A percentile compares a stretch with the other conserved stretches of the same genome.
Evolutionary conservation across 352 stramenopile genomes (phyloP).

Genomic region (Globisporangium yorkense): DNA sequence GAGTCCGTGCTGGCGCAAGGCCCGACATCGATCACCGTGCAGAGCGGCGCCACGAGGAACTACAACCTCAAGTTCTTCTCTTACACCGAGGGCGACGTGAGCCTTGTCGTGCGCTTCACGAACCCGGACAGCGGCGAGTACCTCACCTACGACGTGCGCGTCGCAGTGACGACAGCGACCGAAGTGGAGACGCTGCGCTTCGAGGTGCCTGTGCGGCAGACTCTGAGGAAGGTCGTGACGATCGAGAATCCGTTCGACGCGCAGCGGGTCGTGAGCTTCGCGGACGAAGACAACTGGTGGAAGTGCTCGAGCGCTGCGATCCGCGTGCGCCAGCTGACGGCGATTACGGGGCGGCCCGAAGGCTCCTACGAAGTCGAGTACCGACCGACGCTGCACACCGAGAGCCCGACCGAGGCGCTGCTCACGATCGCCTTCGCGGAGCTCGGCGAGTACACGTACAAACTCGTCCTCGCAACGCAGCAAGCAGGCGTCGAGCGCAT

Average conservation of each 20-base stretch:
- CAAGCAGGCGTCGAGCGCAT: conserved; percentile 52
- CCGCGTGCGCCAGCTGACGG: conserved; percentile 62
- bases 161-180: conserved; percentile 48
- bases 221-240: conserved; percentile 70
- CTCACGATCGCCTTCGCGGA: conserved; percentile 81
- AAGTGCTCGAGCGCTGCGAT: conserved; percentile 63
- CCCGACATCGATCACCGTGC: conserved; percentile 60
- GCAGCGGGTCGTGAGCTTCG: conserved; percentile 45
- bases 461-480: conserved; percentile 72
- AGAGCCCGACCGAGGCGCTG: conserved; percentile 31
- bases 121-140: conserved; percentile 86
- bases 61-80: conserved; percentile 89
- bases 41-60: conserved; percentile 39
- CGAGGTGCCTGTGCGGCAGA: conserved; percentile 81
- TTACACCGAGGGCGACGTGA: conserved; percentile 68
- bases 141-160: conserved; percentile 50
- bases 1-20: conserved; percentile 62
- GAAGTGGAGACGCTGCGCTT: conserved; percentile 79
- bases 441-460: conserved; percentile 88
- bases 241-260: conserved; percentile 88
- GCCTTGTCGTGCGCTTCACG: conserved; percentile 67
- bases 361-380: conserved; percentile 89
- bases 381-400: conserved; percentile 61
- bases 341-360: conserved; percentile 68
- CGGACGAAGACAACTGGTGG: conserved; percentile 72